These are phyloP conservation scores for Venturia oleaginea DNA, from an alignment of 2,329 filamentous ascomycete genomes.

Conservation along the genomic window DNA sequence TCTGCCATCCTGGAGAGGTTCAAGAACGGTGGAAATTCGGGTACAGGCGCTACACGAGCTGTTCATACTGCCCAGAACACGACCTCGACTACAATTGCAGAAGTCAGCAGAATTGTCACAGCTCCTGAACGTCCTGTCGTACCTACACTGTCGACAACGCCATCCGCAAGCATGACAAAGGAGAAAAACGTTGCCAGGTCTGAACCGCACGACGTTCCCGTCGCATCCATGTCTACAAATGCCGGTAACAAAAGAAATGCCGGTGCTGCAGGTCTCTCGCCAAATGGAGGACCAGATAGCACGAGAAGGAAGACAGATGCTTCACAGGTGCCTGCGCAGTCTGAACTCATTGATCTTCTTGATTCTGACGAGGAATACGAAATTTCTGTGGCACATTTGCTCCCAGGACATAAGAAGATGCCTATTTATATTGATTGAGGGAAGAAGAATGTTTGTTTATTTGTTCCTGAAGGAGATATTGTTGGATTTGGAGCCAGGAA, in stretches of 20 bases:
- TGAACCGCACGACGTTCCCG: background rate
- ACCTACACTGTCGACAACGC: background rate
- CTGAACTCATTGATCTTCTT: background rate
- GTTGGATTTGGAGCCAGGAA: background rate
- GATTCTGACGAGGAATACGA: background rate
- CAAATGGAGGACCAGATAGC: background rate
- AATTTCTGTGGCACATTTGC: background rate
- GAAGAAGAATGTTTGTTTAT: background rate
- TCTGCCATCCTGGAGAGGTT: background rate
- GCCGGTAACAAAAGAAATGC: background rate
- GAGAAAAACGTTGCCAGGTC: background rate
- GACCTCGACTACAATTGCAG: background rate
- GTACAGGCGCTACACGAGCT: background rate
- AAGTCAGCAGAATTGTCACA: background rate
- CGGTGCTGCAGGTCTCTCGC: background rate
- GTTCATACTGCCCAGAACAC: background rate
- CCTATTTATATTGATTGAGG: background rate
- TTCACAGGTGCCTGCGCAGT: background rate
- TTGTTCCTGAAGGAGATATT: background rate
- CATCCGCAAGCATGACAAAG: background rate
- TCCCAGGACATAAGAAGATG: background rate
- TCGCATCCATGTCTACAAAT: background rate
- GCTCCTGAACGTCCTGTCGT: background rate
- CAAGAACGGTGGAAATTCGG: background rate
- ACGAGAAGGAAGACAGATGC: background rate